Conservation (phyloP, 2,329 filamentous ascomycete genomes). For the Beauveria australis region DNA sequence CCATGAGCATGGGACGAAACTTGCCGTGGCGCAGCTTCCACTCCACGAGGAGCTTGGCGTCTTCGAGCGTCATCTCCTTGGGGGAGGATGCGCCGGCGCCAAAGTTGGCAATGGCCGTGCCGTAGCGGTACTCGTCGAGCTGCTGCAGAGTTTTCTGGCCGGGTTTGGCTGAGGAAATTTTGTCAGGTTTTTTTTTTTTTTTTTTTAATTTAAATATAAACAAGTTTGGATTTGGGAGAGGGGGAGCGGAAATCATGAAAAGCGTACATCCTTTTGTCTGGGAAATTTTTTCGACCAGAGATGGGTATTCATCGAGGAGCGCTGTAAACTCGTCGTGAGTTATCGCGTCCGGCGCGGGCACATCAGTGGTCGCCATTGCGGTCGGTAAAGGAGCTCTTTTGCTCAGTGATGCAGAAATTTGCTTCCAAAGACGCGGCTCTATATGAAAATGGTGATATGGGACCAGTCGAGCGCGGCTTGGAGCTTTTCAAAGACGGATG, state of each 20-base stretch:
- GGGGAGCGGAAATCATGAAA: background rate
- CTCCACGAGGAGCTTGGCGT: conserved; percentile 54
- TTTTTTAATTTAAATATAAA: no score
- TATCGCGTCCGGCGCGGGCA: conserved; percentile 15
- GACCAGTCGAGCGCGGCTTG: background rate
- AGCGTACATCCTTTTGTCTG: conserved; percentile 35
- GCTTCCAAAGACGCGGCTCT: background rate
- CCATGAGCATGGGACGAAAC: conserved; percentile 53
- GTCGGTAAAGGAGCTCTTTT: background rate
- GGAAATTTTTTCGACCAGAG: conserved; percentile 35
- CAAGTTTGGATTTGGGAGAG: background rate
- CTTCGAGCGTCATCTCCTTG: conserved; percentile 41
- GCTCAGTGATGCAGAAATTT: background rate
- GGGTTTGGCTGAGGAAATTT: conserved; percentile 31
- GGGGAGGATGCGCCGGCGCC: conserved; percentile 19
- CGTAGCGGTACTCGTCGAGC: conserved; percentile 54
- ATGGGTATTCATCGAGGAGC: conserved; percentile 30
- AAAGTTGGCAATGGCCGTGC: conserved; percentile 41
- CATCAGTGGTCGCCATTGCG: background rate
- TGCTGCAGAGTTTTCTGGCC: conserved; percentile 44
- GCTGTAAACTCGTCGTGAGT: conserved; percentile 26
- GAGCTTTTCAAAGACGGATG: background rate
- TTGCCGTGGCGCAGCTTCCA: conserved; percentile 67
- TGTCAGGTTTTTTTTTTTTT: background rate
- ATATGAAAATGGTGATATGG: background rate